Base-by-base conservation (phyloP, 192 early-diverging fungal species). In the Pilaira anomala region DNA sequence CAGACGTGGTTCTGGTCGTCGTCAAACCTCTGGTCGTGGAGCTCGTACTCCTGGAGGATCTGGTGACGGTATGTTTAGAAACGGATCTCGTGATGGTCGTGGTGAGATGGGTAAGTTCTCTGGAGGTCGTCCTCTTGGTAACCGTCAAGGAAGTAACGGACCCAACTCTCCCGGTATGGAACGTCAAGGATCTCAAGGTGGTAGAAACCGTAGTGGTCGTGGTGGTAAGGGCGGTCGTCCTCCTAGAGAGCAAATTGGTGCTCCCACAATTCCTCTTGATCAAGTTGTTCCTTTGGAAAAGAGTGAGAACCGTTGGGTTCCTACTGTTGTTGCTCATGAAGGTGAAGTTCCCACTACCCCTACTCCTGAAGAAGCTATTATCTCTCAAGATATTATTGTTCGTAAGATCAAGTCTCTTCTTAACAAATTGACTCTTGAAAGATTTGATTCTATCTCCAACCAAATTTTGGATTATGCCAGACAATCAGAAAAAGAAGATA, bases 371-470 rank as follows among this genome's bases (percentile, higher is more conserved):
- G 73, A 78, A 4, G 83, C 80, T 21, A 28, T 73, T 11, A 58
- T 78, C 8, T 56, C 72, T 19, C 67, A 80, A 45, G 92, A 91
- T 12, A 52, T 85, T 24, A 79, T 85, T 42, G 80, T 85, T 46
- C 88, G 91, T 25, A 90, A 93, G 84, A 87, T 91, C 16, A 92
- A 91, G 79, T 84, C 85, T 61, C 78, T 96, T 18, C 80, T 99
- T 59, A 99, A 99, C 85, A 99, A 99, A 84, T 76, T 99, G 60
- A 96, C 97, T 3, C 77, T 91, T 0, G 97, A 99, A 68, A 95
- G 92, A 76, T 99, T 98, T 70, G 91, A 93, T 28, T 70, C 75
- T 13, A 86, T 99, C 24, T 87, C 90, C 5, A 80, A 83, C 61
- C 88, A 98, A 75, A 90, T 99, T 49, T 71, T 93, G 26, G 78